Conservation (phyloP, 805 yeast species). For the Ogataea henricii region DNA sequence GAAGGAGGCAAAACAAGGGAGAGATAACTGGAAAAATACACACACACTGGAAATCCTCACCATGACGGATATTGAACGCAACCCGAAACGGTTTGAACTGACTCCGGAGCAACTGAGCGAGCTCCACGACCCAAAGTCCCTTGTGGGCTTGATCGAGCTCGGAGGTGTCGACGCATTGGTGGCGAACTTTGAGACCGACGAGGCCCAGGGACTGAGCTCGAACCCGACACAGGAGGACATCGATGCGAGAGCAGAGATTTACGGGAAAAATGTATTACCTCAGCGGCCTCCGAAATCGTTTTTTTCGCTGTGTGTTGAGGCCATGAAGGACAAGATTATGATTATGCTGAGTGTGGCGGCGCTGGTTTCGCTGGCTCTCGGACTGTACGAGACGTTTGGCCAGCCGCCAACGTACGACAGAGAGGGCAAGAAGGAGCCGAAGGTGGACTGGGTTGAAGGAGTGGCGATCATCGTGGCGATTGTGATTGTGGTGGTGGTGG, state of each 20-base stretch:
- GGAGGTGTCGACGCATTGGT: constrained; percentile 47
- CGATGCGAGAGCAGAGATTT: constrained; percentile 45
- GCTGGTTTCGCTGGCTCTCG: constrained; percentile 82
- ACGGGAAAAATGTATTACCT: constrained; percentile 75
- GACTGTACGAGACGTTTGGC: constrained; percentile 90
- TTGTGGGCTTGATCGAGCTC: constrained; percentile 40
- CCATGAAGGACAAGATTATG: constrained; percentile 88
- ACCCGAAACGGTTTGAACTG: constrained; percentile 23
- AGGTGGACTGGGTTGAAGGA: constrained; percentile 98
- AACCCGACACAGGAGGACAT: constrained; percentile 32
- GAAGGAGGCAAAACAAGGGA: no score
- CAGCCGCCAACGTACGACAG: constrained; percentile 75
- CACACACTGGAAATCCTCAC: no score
- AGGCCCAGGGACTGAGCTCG: constrained; percentile 43
- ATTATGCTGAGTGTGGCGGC: constrained; percentile 86
- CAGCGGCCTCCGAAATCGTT: constrained; percentile 70
- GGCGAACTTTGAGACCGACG: constrained; percentile 39
- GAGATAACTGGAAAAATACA: no score
- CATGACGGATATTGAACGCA: constrained; percentile 19
- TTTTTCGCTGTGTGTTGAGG: constrained; percentile 69
- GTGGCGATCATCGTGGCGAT: constrained; percentile 95
- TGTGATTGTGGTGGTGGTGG: constrained; percentile 85
- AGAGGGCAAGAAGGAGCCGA: constrained; percentile 75
- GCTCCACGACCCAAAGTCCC: constrained; percentile 66
- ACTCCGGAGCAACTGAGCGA: constrained; percentile 41